Conservation (phyloP, 2,329 filamentous ascomycete genomes). For the Neodidymelliopsis sp. region DNA sequence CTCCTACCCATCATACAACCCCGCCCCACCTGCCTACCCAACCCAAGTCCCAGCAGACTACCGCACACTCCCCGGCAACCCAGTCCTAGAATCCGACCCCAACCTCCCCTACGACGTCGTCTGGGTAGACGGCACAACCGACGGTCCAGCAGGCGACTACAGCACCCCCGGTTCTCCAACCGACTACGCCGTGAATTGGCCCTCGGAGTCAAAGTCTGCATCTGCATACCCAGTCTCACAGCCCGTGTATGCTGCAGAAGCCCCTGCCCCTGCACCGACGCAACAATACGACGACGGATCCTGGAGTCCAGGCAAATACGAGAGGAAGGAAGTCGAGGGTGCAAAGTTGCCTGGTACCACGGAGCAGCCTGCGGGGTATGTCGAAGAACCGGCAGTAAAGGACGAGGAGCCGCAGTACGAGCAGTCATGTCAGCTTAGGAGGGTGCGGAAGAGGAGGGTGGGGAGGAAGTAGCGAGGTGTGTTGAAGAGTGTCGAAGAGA, state of each 20-base stretch:
- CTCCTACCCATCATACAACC: not conserved
- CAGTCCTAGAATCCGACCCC: constrained; percentile 5
- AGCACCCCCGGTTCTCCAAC: constrained; percentile 15
- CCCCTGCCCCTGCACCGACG: not conserved
- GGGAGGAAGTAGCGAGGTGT: too few relatives aligned
- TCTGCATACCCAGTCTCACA: not conserved
- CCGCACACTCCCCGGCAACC: constrained; percentile 4
- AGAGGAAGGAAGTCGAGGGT: not conserved
- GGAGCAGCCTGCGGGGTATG: not conserved
- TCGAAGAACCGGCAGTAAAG: not conserved
- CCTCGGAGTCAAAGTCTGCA: not conserved
- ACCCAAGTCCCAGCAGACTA: constrained; percentile 3
- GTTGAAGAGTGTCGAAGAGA: too few relatives aligned
- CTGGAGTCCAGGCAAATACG: constrained; percentile 7
- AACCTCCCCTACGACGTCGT: constrained; percentile 20
- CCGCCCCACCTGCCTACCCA: not conserved
- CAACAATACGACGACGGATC: constrained; percentile 5
- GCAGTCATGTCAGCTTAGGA: not conserved
- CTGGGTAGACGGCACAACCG: constrained; percentile 24
- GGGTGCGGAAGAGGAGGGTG: constrained; percentile 3
- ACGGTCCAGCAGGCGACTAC: constrained; percentile 13
- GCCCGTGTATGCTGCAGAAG: too few relatives aligned
- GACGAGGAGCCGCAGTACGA: constrained; percentile 1
- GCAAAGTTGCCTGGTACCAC: not conserved
- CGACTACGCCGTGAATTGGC: constrained; percentile 8